Base-by-base conservation (phyloP, 129 eudicot species). In the Rutidosis leptorrhynchoides region DNA sequence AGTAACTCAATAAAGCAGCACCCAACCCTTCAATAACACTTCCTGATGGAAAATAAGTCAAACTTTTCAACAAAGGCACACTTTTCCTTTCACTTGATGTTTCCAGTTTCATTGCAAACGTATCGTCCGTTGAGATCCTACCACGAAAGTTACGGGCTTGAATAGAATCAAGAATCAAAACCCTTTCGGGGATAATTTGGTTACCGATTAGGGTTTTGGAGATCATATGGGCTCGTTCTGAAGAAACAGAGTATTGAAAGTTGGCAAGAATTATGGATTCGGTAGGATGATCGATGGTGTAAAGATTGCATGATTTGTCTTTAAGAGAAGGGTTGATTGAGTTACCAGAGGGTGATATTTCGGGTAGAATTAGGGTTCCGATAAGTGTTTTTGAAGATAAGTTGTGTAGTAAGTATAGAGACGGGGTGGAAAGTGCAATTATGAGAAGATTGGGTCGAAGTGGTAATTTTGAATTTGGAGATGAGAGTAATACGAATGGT, bases 11-110 rank as follows among this genome's bases (percentile, higher is more conserved):
- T 9, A 93, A 70, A 74, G 99, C 96, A 78, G 99, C 99, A 60
- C 81, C 95, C 78, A 93, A 45, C 64, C 99, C 90, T 70, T 86
- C 99, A 6, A 93, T 77, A 62, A 93, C 87, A 49, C 99, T 93
- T 68, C 99, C 99, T 0, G 99, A 89, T 1, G 96, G 96, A 27
- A 86, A 84, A 70, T 89, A 89, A 58, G 73, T 71, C 27, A 89
- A 27, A 62, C 80, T 79, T 73, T 75, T 84, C 65, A 93, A 55
- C 54, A 89, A 58, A 0, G 82, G 69, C 0, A 67, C 58, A 58
- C 63, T 81, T 67, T 71, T 80, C 52, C 91, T 80, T 72, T 88
- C 84, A 19, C 20, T 9, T 16, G 90, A 61, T 3, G 99, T 86
- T 66, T 86, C 96, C 80, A 93, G 72, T 81, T 93, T 93, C 85